These are phyloP conservation scores for Suhomyces choctaworum DNA, from an alignment of 1,139 yeast species.

Conservation along the genomic window DNA sequence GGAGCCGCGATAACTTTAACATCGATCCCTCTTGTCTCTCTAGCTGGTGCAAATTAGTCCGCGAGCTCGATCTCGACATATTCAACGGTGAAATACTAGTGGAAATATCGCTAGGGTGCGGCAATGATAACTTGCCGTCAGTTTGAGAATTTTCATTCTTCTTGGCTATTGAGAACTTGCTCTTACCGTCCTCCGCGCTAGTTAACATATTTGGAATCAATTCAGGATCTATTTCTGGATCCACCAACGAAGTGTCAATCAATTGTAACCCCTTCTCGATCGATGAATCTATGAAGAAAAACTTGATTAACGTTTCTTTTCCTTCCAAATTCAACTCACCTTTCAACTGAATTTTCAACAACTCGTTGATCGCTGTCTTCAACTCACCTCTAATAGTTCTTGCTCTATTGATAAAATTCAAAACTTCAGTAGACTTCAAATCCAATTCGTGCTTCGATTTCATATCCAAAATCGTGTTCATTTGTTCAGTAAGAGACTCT, in stretches of 20 bases:
- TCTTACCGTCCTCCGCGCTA: slow-evolving; percentile 23
- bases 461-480: slow-evolving; percentile 39
- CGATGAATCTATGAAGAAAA: slow-evolving; percentile 68
- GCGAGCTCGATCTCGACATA: slow-evolving; percentile 38
- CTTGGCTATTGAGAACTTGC: slow-evolving; percentile 11
- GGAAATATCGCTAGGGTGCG: slow-evolving; percentile 15
- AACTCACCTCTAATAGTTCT: slow-evolving; percentile 46
- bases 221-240: slow-evolving; percentile 19
- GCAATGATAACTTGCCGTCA: slow-evolving; percentile 3
- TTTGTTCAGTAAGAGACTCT: slow-evolving; percentile 38
- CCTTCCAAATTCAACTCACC: slow-evolving; percentile 63
- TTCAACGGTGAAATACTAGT: slow-evolving; percentile 27
- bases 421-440: slow-evolving; percentile 28
- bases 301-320: slow-evolving; percentile 67
- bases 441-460: slow-evolving; percentile 25
- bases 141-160: not conserved
- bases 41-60: slow-evolving; percentile 35
- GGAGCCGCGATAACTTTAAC: slow-evolving; percentile 35
- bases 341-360: slow-evolving; percentile 54
- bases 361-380: slow-evolving; percentile 54
- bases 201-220: slow-evolving; percentile 1
- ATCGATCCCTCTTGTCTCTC: slow-evolving; percentile 47
- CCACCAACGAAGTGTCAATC: slow-evolving; percentile 40
- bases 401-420: slow-evolving; percentile 47
- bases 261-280: slow-evolving; percentile 64